phyloP scores from a whole-genome alignment of 371 early-diverging fungal species.

The Fennellomyces sp. region DNA sequence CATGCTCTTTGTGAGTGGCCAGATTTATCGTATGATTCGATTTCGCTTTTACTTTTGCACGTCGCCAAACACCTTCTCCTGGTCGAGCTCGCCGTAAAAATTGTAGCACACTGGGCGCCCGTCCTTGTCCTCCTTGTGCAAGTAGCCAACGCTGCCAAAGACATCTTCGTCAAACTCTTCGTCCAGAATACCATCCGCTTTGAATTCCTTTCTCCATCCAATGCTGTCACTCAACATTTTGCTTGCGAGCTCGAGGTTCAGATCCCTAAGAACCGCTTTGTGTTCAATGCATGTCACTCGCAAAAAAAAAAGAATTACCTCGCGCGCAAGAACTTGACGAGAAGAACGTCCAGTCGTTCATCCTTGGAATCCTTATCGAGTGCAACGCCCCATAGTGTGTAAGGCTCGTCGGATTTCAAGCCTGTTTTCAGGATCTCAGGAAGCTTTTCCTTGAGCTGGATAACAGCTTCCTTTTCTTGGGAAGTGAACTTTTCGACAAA shows the following conservation, averaged over 20 bases:
- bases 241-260: slow-evolving; percentile 39
- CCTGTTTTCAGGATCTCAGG: slow-evolving; percentile 43
- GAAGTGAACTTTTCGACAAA: slow-evolving; percentile 38
- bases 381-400: slow-evolving; percentile 54
- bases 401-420: slow-evolving; percentile 25
- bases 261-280: too few species aligned
- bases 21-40: too few species aligned
- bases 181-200: slow-evolving; percentile 42
- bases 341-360: slow-evolving; percentile 55
- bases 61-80: slow-evolving; percentile 59
- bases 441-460: slow-evolving; percentile 46
- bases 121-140: slow-evolving; percentile 51
- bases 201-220: slow-evolving; percentile 59
- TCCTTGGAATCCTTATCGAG: slow-evolving; percentile 48
- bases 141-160: slow-evolving; percentile 51
- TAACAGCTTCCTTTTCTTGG: slow-evolving; percentile 42
- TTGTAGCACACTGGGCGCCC: slow-evolving; percentile 66
- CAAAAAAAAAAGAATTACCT: slow-evolving; percentile 29
- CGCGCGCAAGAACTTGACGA: slow-evolving; percentile 61
- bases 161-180: slow-evolving; percentile 55
- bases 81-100: slow-evolving; percentile 60
- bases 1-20: too few species aligned
- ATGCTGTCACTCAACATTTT: slow-evolving; percentile 56
- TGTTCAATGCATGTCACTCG: not conserved
- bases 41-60: slow-evolving; percentile 36